A percentile compares a stretch with the other conserved stretches of the same genome.
Conservation (phyloP, 2,329 filamentous ascomycete species). For the Colletotrichum tanaceti region DNA sequence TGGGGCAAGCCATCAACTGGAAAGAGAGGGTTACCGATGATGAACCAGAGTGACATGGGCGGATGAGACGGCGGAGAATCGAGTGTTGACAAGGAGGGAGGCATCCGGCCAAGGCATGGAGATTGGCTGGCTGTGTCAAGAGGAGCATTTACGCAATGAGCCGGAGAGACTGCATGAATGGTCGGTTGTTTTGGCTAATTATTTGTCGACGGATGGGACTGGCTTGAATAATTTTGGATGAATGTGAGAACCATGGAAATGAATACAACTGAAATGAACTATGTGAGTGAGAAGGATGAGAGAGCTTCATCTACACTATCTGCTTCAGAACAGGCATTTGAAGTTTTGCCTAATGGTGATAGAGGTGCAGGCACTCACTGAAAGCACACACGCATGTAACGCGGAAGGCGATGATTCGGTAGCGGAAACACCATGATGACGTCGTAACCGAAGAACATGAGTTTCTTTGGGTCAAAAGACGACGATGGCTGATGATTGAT, state of each 20-base stretch:
- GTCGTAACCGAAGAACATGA: too few species aligned
- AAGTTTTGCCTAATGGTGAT: background rate
- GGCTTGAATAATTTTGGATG: background rate
- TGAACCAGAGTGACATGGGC: background rate
- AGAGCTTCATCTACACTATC: too few species aligned
- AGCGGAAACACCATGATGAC: too few species aligned
- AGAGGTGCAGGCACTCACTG: too few species aligned
- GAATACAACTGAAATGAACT: background rate
- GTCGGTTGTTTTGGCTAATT: constrained; percentile 17
- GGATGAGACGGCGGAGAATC: background rate
- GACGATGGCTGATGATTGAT: too few species aligned
- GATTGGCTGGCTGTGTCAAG: background rate
- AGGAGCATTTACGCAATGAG: constrained; percentile 1
- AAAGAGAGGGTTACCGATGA: background rate
- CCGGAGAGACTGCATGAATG: background rate
- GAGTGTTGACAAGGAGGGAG: background rate
- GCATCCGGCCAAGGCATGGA: too few species aligned
- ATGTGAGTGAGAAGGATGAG: background rate
- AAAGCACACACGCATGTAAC: too few species aligned
- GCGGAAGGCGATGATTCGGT: too few species aligned
- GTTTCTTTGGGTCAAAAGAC: too few species aligned
- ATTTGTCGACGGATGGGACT: constrained; percentile 10
- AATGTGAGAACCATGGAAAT: background rate
- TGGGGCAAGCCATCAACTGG: background rate
- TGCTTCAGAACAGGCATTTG: background rate